Base-by-base conservation (phyloP, 2,329 filamentous ascomycete genomes). In the Orbilia blumenaviensis region DNA sequence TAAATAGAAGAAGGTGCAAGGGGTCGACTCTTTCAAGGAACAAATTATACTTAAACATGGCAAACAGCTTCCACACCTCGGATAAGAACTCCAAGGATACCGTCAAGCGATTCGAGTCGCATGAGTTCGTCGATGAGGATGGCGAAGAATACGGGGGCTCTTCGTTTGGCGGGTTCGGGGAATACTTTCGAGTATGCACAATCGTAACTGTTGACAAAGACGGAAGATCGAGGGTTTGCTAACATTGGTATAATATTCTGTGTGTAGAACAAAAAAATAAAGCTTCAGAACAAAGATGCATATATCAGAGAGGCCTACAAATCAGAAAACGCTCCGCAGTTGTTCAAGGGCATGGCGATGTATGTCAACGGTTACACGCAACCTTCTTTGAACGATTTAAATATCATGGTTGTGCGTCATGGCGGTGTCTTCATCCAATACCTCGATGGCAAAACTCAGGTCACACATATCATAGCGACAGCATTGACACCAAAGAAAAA, bases 361-460 rank as follows among this genome's bases (percentile, higher is more conserved):
- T 92, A 97, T 83, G 91, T 99, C 23, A 96, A 94, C 80, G 95
- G 95, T 56, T 99, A 98, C 82, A 99, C 95, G 0, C 94, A 98
- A 80, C 95, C 95, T 0, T 93, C 94, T 0, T 85, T 97, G 63
- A 94, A 93, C 79, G 89, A 97, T 86, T 87, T 99, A 16, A 94
- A 97, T 84, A 89, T 86, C 63, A 87, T 97, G 75, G 91, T 99
- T 67, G 94, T 99, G 16, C 89, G 91, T 79, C 90, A 98, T 87
- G 95, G 95, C n/a, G 96, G 94, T 32, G 92, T 91, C 0, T 98
- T 97, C 80, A 87, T 97, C 77, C 95, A 99, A 82, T 98, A 98
- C 80, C 85, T 99, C 9, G 94, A 97, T 82, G 91, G 90, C 38
- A 99, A 99, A 84, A 98, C 94, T 0, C 91, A 91, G 82, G 94